A percentile compares a stretch with the other conserved stretches of the same genome.
phyloP scores from a whole-genome alignment of 1,139 yeast genomes.

The Kodamaea plutei region DNA sequence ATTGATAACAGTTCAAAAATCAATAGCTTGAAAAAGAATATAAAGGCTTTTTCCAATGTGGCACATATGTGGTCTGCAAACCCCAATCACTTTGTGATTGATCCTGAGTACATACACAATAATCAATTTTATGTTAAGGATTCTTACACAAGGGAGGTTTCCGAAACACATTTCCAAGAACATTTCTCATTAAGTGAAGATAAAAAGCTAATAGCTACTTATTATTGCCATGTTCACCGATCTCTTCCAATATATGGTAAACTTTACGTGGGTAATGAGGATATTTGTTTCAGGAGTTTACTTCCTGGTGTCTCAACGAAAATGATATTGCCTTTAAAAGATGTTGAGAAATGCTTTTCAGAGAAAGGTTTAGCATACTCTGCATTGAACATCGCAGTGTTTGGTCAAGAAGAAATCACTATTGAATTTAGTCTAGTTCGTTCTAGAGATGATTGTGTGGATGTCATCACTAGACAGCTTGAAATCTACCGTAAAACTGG shows the following conservation, averaged over 20 bases:
- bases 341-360: conserved; percentile 62
- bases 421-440: conserved; percentile 68
- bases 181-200: conserved; percentile 62
- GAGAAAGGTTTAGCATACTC: conserved; percentile 60
- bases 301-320: conserved; percentile 74
- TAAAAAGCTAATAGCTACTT: conserved; percentile 59
- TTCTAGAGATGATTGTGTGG: conserved; percentile 71
- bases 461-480: conserved; percentile 47
- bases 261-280: conserved; percentile 62
- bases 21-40: conserved; percentile 24
- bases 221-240: conserved; percentile 66
- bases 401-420: conserved; percentile 71
- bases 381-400: conserved; percentile 63
- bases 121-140: conserved; percentile 46
- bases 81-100: conserved; percentile 53
- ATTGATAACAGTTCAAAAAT: conserved; percentile 16
- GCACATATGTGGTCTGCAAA: conserved; percentile 59
- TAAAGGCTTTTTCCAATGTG: conserved; percentile 33
- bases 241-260: conserved; percentile 81
- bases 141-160: conserved; percentile 40
- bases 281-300: conserved; percentile 73
- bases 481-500: conserved; percentile 28
- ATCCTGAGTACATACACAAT: conserved; percentile 34
- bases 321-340: conserved; percentile 78
- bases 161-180: conserved; percentile 50